Evolutionary conservation across 2,329 filamentous ascomycete species (phyloP).

Genomic region (Ceratocystis ficicola): DNA sequence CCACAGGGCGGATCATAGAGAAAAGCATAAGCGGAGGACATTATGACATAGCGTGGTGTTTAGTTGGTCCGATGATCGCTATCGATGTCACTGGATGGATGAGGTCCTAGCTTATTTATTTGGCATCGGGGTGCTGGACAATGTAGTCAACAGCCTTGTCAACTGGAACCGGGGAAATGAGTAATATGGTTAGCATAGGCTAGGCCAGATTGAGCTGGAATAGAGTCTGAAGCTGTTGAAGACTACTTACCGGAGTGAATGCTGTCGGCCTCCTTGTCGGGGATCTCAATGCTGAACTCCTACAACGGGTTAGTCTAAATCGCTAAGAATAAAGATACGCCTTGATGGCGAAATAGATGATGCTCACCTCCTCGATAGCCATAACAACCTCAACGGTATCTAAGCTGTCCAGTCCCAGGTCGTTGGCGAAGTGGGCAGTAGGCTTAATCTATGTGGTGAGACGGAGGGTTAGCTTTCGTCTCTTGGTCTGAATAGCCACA

Average conservation of each 20-base stretch:
- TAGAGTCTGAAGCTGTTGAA: neutral
- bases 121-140: slow-evolving; percentile 80
- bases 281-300: slow-evolving; percentile 84
- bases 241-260: slow-evolving; percentile 75
- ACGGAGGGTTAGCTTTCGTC: neutral
- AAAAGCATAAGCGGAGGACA: neutral
- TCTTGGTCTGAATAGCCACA: neutral
- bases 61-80: neutral
- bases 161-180: slow-evolving; percentile 41
- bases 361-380: slow-evolving; percentile 86
- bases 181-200: neutral
- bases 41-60: slow-evolving; percentile 5
- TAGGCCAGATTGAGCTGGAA: neutral
- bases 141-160: slow-evolving; percentile 95
- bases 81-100: neutral
- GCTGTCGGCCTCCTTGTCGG: slow-evolving; percentile 87
- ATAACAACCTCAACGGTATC: slow-evolving; percentile 99
- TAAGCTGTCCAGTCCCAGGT: slow-evolving; percentile 91
- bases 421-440: slow-evolving; percentile 85
- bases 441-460: slow-evolving; percentile 54
- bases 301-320: slow-evolving; percentile 13
- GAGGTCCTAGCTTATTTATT: slow-evolving; percentile 33
- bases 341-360: neutral
- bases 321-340: neutral
- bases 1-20: slow-evolving; percentile 1